These are phyloP conservation scores for Colletotrichum musae DNA, from an alignment of 2,329 filamentous ascomycete genomes.

Conservation along the genomic window DNA sequence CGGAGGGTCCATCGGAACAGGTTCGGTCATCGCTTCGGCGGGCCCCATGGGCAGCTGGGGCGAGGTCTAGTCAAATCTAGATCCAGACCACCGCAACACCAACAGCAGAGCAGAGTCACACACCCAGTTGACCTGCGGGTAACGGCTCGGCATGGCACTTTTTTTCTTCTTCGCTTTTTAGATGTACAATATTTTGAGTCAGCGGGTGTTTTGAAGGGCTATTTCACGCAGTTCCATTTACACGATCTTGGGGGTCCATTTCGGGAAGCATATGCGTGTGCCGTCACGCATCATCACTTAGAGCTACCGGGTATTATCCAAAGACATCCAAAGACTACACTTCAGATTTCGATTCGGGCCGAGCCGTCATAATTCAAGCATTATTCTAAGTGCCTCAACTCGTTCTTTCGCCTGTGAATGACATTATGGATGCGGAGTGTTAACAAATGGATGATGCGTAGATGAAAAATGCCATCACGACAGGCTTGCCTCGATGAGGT, in stretches of 20 bases:
- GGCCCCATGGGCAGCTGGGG: conserved; percentile 85
- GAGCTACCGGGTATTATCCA: conserved; percentile 21
- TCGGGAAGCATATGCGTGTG: conserved; percentile 31
- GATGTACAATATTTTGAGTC: conserved; percentile 26
- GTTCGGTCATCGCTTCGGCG: conserved; percentile 76
- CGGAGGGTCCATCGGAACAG: conserved; percentile 83
- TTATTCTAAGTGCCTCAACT: not conserved
- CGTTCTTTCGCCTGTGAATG: no score
- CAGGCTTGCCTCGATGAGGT: conserved; percentile 13
- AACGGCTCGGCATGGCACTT: conserved; percentile 11
- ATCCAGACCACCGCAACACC: not conserved
- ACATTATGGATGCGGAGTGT: no score
- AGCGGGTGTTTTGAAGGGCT: conserved; percentile 20
- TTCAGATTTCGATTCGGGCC: conserved; percentile 7
- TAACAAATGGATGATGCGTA: no score
- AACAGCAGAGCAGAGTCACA: conserved; percentile 6
- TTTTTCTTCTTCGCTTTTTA: conserved; percentile 3
- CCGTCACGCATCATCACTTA: conserved; percentile 21
- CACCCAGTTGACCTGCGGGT: not conserved
- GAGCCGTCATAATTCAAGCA: conserved; percentile 7
- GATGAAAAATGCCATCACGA: not conserved
- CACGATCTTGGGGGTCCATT: not conserved
- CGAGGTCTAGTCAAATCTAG: conserved; percentile 67
- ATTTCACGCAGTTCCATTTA: not conserved
- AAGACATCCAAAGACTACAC: conserved; percentile 22